Base-by-base conservation (phyloP, 768 basidiomycete species). In the Naganishia friedmannii region DNA sequence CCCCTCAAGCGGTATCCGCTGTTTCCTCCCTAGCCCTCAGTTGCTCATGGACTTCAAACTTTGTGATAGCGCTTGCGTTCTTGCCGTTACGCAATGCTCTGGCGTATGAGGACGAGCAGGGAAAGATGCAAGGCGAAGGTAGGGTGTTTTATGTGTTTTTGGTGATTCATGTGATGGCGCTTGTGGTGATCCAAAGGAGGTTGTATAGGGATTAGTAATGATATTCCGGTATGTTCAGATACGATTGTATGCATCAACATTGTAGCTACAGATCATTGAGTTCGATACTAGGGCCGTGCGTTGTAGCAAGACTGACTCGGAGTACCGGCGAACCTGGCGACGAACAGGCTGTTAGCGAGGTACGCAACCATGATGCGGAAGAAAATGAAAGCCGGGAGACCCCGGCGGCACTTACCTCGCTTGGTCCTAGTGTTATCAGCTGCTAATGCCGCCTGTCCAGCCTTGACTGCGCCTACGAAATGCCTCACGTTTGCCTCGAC, bases 141-240 rank as follows among this genome's bases (percentile, higher is more conserved):
- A 85, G 89, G 55, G 88, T 97, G 2, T 97, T 97, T 78, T 94
- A 89, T 75, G 82, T 94, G 4, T 97, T 95, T 76, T 89, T 87
- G 1, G 84, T 76, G 0, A 75, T 88, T 15, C 82, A 94, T 37
- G 72, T 76, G 2, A 31, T 78, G 0, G 74, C 80, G 9, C 73
- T 69, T 0, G 9, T 81, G 4, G 71, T 77, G 7, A 74, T 78
- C 13, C 75, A 69, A 69, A 68, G 73, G 34, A 60, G 34, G 28
- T 66, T 72, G 60, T 72, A 72, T 26, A 60, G 53, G 34, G 45
- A 58, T 21, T 69, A 21, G 31, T n/a, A n/a, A n/a, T n/a, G n/a
- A n/a, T n/a, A n/a, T n/a, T n/a, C 46, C 13, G n/a, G 26, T 53
- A 26, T 53, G 42, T 32, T n/a, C 2, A 45, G 17, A 45, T 46